A percentile compares a stretch with the other conserved stretches of the same genome.
These are phyloP conservation scores for Nannochloropsis granulata DNA, from an alignment of 108 stramenopile genomes.

Conservation along the genomic window DNA sequence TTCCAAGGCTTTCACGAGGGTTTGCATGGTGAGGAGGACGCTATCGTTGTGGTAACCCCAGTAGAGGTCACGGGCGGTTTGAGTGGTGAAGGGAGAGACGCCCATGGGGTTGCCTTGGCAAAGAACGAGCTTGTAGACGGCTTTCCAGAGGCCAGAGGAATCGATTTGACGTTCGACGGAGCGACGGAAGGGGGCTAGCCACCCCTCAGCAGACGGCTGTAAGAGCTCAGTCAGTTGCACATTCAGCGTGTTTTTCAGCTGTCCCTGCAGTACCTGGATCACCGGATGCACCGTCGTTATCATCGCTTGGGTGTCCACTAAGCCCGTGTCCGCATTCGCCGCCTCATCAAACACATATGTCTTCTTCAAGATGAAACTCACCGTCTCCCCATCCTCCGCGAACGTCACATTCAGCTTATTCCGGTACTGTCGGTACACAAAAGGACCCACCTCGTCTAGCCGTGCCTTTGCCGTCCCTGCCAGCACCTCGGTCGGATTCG, in stretches of 20 bases:
- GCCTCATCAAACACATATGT: background rate
- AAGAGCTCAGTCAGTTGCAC: background rate
- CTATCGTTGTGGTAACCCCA: background rate
- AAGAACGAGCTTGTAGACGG: background rate
- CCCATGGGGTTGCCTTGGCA: background rate
- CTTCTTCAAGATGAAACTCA: background rate
- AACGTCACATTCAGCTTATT: background rate
- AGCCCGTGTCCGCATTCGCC: background rate
- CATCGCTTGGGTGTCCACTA: background rate
- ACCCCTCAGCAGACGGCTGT: background rate
- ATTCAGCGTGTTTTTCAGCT: background rate
- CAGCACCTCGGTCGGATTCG: background rate
- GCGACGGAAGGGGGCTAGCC: background rate
- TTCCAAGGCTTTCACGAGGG: background rate
- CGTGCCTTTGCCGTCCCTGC: background rate
- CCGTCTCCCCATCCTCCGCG: background rate
- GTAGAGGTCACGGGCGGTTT: background rate
- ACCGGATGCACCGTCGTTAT: background rate
- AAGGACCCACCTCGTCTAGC: background rate
- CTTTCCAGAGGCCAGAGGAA: background rate
- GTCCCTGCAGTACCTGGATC: background rate
- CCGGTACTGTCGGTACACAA: background rate
- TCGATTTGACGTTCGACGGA: background rate
- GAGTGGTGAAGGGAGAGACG: background rate
- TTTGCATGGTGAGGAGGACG: background rate